A percentile compares a stretch with the other conserved stretches of the same genome.
These are phyloP conservation scores for Fraxinus excelsior DNA, from an alignment of 257 asterid genomes.

Conservation along the genomic window DNA sequence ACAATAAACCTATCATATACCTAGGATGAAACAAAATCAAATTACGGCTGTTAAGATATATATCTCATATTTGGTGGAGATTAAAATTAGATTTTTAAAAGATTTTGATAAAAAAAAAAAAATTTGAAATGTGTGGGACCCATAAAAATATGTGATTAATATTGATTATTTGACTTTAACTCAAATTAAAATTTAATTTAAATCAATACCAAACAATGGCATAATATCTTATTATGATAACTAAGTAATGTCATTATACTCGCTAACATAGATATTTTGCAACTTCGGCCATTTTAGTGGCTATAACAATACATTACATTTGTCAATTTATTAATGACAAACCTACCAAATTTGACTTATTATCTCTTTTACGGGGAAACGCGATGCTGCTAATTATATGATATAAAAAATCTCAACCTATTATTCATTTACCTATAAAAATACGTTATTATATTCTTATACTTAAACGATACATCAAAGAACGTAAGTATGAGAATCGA, in stretches of 20 bases:
- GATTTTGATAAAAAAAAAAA: too few relatives aligned
- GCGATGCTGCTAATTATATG: too few relatives aligned
- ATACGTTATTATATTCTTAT: neutral
- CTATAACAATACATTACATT: neutral
- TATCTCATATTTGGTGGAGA: too few relatives aligned
- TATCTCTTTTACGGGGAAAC: neutral
- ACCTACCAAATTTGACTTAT: neutral
- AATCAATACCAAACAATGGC: too few relatives aligned
- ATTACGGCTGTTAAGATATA: slow-evolving; percentile 9
- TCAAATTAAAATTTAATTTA: too few relatives aligned
- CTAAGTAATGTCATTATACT: slow-evolving; percentile 26
- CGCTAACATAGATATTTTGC: neutral
- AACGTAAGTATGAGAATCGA: neutral
- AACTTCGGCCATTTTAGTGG: slow-evolving; percentile 2
- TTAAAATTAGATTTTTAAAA: too few relatives aligned
- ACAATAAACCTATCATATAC: neutral
- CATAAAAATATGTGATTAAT: too few relatives aligned
- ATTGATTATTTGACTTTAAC: too few relatives aligned
- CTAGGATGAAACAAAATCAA: neutral
- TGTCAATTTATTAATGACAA: neutral
- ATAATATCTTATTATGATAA: slow-evolving; percentile 7
- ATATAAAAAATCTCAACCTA: too few relatives aligned
- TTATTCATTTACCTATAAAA: neutral
- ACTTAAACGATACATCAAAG: neutral
- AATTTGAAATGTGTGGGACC: too few relatives aligned